Conservation (phyloP, 352 stramenopile species). For the Phytophthora syringae region DNA sequence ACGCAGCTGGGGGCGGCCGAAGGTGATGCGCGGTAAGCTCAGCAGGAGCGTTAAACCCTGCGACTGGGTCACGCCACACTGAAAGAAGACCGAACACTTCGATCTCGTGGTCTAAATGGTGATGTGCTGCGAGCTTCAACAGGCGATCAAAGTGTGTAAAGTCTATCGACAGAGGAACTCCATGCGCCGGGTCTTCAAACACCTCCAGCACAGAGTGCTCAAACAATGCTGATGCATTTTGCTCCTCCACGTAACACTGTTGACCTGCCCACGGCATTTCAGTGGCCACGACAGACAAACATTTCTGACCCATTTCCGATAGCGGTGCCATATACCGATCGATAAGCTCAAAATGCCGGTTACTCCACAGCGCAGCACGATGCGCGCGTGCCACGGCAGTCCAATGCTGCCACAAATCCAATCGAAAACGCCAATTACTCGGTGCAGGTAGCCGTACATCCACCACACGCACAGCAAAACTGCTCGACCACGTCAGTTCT, state of each 20-base stretch:
- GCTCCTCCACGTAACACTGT: conserved; percentile 76
- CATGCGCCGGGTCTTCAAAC: conserved; percentile 52
- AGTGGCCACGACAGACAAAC: conserved; percentile 70
- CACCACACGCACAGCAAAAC: conserved; percentile 56
- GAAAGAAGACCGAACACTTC: conserved; percentile 80
- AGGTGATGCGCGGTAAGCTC: conserved; percentile 41
- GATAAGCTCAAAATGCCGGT: conserved; percentile 73
- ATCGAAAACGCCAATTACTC: conserved; percentile 61
- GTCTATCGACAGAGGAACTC: conserved; percentile 52
- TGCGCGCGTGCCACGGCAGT: conserved; percentile 66
- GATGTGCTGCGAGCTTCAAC: conserved; percentile 48
- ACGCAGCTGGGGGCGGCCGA: conserved; percentile 27
- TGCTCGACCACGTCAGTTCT: conserved; percentile 68
- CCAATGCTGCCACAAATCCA: conserved; percentile 84
- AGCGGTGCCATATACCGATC: conserved; percentile 67
- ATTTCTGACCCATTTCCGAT: conserved; percentile 75
- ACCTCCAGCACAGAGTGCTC: conserved; percentile 73
- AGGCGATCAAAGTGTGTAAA: conserved; percentile 79
- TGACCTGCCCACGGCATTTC: conserved; percentile 83
- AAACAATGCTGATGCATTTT: conserved; percentile 72
- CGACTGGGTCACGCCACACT: conserved; percentile 63
- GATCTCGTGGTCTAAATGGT: conserved; percentile 72
- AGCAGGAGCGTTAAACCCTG: conserved; percentile 67
- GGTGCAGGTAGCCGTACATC: conserved; percentile 57
- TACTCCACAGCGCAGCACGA: conserved; percentile 61